Evolutionary conservation across 1,139 yeast genomes (phyloP), one percentile per base, ranked within the genome.

Genomic region (Torulaspora pretoriensis): DNA sequence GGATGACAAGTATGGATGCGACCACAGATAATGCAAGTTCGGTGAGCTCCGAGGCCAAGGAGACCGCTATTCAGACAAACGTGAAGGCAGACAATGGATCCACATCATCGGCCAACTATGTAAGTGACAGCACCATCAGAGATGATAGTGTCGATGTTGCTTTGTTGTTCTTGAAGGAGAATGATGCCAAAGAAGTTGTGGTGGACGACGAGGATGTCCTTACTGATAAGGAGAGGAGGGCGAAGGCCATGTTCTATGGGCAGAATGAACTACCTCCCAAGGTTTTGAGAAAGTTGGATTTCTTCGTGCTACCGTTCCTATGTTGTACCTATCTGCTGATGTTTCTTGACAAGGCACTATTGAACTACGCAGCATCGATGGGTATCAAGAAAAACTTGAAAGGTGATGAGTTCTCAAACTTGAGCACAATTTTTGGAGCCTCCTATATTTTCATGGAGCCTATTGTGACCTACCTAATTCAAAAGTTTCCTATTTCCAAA

Each of bases 341-440:
- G 62, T 76, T 74, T 47, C 57, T 75, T 38, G 80, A 76, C 54
- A 76, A 76, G 53, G 68, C 75, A 33, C 59, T 76, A 34, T 59
- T 75, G 43, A 74, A 74, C 52, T 73, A 71, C 51, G 76, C 77
- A 6, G 73, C 75, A 13, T 69, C 73, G 1, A 65, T 77, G 68
- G 86, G 85, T 1, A 68, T 81, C 47, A 69, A 68, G 47, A 57
- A 64, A 1, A 68, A 73, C 48, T 52, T 72, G 43, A 53, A 59
- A 8, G 72, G 72, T 4, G 60, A 68, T 38, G 68, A 72, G 42
- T 74, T 70, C 54, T 68, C 72, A 25, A 78, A 84, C 76, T 65
- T 78, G 42, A 77, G 81, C n/a, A 79, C 86, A 1, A 72, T 79
- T 26, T 81, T 81, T 59, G 69, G 70, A 41, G 75, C 72, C 3